Conservation (phyloP, 1,139 yeast genomes). For the Keqinozyma sinolaborantium region DNA sequence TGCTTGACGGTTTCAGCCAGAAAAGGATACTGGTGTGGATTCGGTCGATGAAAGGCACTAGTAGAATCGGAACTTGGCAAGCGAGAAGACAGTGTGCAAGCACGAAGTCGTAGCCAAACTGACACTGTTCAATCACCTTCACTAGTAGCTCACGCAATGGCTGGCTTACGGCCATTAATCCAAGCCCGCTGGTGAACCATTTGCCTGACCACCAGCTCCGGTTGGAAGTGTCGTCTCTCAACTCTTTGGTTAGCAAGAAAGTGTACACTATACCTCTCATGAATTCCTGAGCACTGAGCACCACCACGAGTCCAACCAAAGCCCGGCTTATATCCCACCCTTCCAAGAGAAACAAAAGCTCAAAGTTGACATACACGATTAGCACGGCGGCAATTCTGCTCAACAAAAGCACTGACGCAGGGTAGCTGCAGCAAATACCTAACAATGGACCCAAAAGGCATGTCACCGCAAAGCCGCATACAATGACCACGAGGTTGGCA, state of each 20-base stretch:
- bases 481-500: conserved; percentile 40
- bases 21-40: conserved; percentile 34
- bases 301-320: conserved; percentile 54
- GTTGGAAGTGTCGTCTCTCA: conserved; percentile 52
- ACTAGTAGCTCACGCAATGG: conserved; percentile 68
- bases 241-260: conserved; percentile 55
- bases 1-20: conserved; percentile 31
- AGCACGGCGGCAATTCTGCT: conserved; percentile 45
- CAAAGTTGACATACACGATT: conserved; percentile 38
- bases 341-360: conserved; percentile 60
- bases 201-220: conserved; percentile 86
- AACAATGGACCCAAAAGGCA: conserved; percentile 42
- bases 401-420: conserved; percentile 42
- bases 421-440: conserved; percentile 2
- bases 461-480: conserved; percentile 45
- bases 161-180: conserved; percentile 58
- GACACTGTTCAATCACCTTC: conserved; percentile 63
- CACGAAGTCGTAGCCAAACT: conserved; percentile 69
- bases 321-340: conserved; percentile 59
- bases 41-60: conserved; percentile 58
- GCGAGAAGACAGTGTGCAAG: conserved; percentile 63
- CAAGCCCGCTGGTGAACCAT: conserved; percentile 63
- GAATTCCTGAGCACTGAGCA: conserved; percentile 51
- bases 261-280: conserved; percentile 34
- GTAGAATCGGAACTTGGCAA: conserved; percentile 56